A percentile compares a stretch with the other conserved stretches of the same genome.
Evolutionary conservation across 2,329 filamentous ascomycete genomes (phyloP).

Genomic region (Diaporthe vaccinii): DNA sequence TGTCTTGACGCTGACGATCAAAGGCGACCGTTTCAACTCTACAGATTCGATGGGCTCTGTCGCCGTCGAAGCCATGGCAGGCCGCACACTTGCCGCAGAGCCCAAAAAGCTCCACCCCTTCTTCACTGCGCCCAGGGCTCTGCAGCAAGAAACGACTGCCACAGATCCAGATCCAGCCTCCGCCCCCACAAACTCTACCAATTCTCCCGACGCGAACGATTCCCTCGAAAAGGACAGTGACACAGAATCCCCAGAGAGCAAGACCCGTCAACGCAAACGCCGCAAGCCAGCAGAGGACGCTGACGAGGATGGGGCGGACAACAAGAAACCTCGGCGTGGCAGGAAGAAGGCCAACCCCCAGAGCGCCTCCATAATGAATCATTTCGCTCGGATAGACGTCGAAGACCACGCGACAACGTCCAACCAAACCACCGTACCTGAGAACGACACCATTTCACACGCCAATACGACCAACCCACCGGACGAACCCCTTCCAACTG

Average conservation of each 20-base stretch:
- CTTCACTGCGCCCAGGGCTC: slow-evolving; percentile 55
- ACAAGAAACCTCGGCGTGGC: slow-evolving; percentile 43
- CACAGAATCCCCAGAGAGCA: slow-evolving; percentile 35
- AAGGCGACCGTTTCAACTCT: not conserved
- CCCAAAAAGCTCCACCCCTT: slow-evolving; percentile 68
- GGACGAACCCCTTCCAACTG: not conserved
- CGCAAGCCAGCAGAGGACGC: slow-evolving; percentile 45
- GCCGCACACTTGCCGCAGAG: slow-evolving; percentile 53
- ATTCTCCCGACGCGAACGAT: not conserved
- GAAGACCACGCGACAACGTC: not conserved
- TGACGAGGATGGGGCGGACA: slow-evolving; percentile 40
- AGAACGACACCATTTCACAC: not conserved
- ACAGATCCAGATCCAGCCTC: slow-evolving; percentile 22
- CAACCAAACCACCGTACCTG: slow-evolving; percentile 38
- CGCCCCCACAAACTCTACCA: not conserved
- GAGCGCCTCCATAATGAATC: slow-evolving; percentile 44
- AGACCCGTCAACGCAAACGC: slow-evolving; percentile 42
- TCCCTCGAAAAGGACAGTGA: slow-evolving; percentile 4
- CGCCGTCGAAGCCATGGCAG: slow-evolving; percentile 60
- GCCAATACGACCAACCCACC: not conserved
- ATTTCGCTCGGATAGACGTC: slow-evolving; percentile 42
- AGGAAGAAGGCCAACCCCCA: slow-evolving; percentile 46
- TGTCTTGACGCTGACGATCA: not conserved
- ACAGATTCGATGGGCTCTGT: slow-evolving; percentile 56
- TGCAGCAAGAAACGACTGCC: slow-evolving; percentile 10